Evolutionary conservation across 768 basidiomycete species (phyloP), one percentile per base, ranked within the genome.

Genomic region (Mycena leptocephala): DNA sequence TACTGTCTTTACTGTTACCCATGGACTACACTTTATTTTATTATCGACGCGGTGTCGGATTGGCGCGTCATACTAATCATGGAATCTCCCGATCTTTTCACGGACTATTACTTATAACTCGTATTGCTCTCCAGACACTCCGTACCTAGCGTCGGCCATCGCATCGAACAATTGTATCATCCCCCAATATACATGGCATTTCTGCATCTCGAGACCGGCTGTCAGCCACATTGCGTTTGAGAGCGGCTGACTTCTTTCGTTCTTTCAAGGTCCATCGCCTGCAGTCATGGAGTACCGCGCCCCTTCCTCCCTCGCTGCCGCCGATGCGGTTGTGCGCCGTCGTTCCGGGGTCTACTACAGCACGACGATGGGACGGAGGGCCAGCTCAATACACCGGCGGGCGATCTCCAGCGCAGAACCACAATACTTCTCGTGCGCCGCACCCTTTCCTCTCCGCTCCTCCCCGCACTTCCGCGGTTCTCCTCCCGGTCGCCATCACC

Each of bases 81-180:
- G 67, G 61, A 74, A 43, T 11, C 24, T 53, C 33, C 51, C 51
- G n/a, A 35, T 59, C 56, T 39, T 35, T 71, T 46, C 26, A 37
- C 32, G 73, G 73, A 74, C 67, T 10, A 16, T 70, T 56, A 69
- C 74, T 74, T 58, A 46, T 63, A 63, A 32, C 59, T 68, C 61
- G 67, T 48, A 75, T 75, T 64, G 72, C 72, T 74, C 64, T 63
- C 43, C 28, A 61, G 56, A 39, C 55, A 46, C 43, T 68, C 64
- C 64, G 37, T 74, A 73, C 53, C 20, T 56, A 66, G 32, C 56
- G 63, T 58, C 56, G 63, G 30, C 35, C 46, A 55, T 65, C 28
- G 72, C 65, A n/a, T n/a, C n/a, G n/a, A n/a, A n/a, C n/a, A 73
- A 48, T 75, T 75, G 73, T 75, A 75, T 69, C 69, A 55, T 55